Percentiles rank a stretch among this genome's conserved stretches.
These are phyloP conservation scores for Aspergillus sclerotialis DNA, from an alignment of 2,329 filamentous ascomycete species.

Conservation along the genomic window DNA sequence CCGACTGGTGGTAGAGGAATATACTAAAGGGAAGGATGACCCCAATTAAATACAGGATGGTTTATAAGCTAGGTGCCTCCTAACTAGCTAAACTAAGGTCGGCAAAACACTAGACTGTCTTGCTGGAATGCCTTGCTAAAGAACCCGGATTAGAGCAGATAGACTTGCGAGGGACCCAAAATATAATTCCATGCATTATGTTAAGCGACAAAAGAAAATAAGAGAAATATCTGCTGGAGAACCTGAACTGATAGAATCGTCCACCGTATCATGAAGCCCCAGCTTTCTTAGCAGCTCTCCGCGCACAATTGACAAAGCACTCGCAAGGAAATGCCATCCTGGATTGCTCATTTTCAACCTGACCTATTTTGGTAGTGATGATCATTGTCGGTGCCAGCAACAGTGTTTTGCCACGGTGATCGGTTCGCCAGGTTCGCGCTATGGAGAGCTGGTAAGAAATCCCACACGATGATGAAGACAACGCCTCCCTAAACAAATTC, in stretches of 20 bases:
- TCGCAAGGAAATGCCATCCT: conserved; percentile 13
- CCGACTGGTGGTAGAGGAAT: too few relatives aligned
- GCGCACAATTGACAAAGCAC: conserved; percentile 5
- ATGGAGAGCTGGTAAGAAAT: conserved; percentile 21
- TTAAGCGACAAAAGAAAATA: conserved; percentile 21
- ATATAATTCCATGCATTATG: conserved; percentile 27
- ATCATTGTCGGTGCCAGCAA: conserved; percentile 7
- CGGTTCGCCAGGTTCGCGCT: conserved; percentile 15
- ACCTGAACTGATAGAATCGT: conserved; percentile 21
- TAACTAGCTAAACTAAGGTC: too few relatives aligned
- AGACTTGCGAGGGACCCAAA: too few relatives aligned
- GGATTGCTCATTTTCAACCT: conserved; percentile 13
- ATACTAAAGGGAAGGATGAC: too few relatives aligned
- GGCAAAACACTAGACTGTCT: too few relatives aligned
- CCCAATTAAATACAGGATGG: too few relatives aligned
- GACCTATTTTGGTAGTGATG: conserved; percentile 12
- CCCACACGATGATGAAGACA: conserved; percentile 36
- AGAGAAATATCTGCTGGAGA: conserved; percentile 16
- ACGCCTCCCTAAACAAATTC: conserved; percentile 40
- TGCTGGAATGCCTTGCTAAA: too few relatives aligned
- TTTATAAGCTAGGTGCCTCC: too few relatives aligned
- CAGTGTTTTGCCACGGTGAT: conserved; percentile 20
- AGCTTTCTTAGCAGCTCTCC: conserved; percentile 11
- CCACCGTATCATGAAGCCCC: conserved; percentile 20
- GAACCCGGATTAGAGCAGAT: too few relatives aligned